Conservation (phyloP, 148 eudicot species). For the Polygonum aviculare region DNA sequence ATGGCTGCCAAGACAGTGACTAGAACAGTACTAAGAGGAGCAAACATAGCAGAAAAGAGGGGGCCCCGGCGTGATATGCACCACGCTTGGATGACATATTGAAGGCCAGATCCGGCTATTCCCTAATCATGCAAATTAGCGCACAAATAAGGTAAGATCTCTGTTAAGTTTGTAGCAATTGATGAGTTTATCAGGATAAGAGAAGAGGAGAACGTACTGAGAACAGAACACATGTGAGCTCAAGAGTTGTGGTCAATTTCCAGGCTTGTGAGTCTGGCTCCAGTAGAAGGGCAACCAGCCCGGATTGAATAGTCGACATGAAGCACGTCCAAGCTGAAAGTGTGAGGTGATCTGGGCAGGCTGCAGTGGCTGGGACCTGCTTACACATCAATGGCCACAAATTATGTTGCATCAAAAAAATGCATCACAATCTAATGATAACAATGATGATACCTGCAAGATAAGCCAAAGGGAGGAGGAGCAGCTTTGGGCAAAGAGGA, state of each 20-base stretch:
- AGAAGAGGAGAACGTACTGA: conserved; percentile 26
- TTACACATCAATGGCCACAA: too few relatives aligned
- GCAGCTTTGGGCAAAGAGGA: conserved; percentile 45
- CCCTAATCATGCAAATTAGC: conserved; percentile 9
- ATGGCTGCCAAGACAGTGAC: conserved; percentile 46
- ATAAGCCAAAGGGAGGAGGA: conserved; percentile 83
- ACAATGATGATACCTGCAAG: conserved; percentile 50
- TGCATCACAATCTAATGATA: too few relatives aligned
- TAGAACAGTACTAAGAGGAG: conserved; percentile 52
- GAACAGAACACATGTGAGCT: conserved; percentile 36
- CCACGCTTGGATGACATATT: conserved; percentile 61
- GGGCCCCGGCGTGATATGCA: conserved; percentile 56
- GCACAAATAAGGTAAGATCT: neutral
- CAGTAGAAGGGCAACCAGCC: conserved; percentile 29
- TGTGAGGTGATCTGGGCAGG: conserved; percentile 52
- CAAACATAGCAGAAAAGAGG: conserved; percentile 67
- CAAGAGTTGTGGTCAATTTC: conserved; percentile 41
- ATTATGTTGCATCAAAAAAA: too few relatives aligned
- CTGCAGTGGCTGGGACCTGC: conserved; percentile 38
- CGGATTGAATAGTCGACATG: conserved; percentile 53
- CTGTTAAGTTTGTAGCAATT: neutral
- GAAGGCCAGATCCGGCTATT: conserved; percentile 7
- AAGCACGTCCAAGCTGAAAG: conserved; percentile 74
- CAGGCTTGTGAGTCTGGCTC: conserved; percentile 46
- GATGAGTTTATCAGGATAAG: neutral